Evolutionary conservation across 1,284 basidiomycete species (phyloP), one percentile per base, ranked within the genome.

Genomic region (Lignosus rhinocerotis): DNA sequence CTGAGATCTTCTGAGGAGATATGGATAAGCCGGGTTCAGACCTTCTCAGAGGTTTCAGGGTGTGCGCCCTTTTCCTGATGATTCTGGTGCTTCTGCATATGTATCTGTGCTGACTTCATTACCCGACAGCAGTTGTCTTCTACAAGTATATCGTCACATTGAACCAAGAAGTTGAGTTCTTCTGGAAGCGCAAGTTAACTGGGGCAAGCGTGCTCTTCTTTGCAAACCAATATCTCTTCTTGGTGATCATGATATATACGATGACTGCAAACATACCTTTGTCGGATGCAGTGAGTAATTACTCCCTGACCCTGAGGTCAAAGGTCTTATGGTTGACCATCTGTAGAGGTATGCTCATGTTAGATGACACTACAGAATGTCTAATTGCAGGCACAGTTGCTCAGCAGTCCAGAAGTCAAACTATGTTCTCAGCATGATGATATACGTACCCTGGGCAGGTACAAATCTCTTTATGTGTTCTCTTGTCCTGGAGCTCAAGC

Each of bases 141-240:
- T 54, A 54, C 34, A 44, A 54, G 6, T 54, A 47, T 19, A 21
- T 39, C 25, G 41, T 54, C 45, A 54, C 53, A 5, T 39, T 45
- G 33, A 14, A 19, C 8, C 1, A n/a, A 1, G 53, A 54, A 39
- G 43, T 54, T 3, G 6, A n/a, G 9, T 33, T 54, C 14, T 46
- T 54, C 34, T 54, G 53, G 53, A 14, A 34, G 5, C 6, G 17
- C 43, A 54, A 39, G 31, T 12, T 21, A 19, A 54, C 31, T 8
- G 43, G 42, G 2, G 43, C 53, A 12, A 38, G 19, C 7, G 30
- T 30, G 1, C n/a, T 54, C n/a, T 54, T 54, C 19, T 38, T 41
- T 25, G 14, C 44, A 2, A 54, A 54, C 21, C 44, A 44, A 21
- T 54, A 54, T 17, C 14, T 19, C 12, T 17, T 21, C 17, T 33